A percentile compares a stretch with the other conserved stretches of the same genome.
These are phyloP conservation scores for Penicillium verhagenii DNA, from an alignment of 495 filamentous ascomycete species.

Conservation along the genomic window DNA sequence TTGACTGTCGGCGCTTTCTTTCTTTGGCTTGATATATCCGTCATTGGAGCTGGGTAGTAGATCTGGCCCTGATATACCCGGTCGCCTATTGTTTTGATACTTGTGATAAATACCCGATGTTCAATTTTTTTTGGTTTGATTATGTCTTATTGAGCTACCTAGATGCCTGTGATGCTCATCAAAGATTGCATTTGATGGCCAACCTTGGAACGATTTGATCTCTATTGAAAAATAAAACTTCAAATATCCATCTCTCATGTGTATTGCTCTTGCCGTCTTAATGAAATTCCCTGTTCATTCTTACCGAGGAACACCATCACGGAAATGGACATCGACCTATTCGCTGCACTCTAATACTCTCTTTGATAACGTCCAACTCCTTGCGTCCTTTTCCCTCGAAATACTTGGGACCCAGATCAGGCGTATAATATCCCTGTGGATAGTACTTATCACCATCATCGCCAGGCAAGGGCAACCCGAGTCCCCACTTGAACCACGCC, in stretches of 20 bases:
- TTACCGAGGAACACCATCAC: constrained; percentile 9
- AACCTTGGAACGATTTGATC: neutral
- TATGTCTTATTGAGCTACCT: neutral
- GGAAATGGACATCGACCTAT: constrained; percentile 50
- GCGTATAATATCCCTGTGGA: constrained; percentile 56
- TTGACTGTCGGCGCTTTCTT: constrained; percentile 2
- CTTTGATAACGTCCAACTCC: constrained; percentile 41
- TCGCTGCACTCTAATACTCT: constrained; percentile 28
- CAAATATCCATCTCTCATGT: neutral
- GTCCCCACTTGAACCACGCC: constrained; percentile 48
- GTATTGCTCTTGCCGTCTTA: neutral
- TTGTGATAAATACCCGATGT: constrained; percentile 32
- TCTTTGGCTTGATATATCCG: constrained; percentile 5
- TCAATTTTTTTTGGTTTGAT: constrained; percentile 4
- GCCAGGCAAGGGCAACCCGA: constrained; percentile 58
- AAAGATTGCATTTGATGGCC: neutral
- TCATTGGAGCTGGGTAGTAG: constrained; percentile 4
- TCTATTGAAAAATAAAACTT: neutral
- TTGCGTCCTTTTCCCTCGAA: constrained; percentile 56
- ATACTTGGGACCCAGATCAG: constrained; percentile 57
- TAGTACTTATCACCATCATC: constrained; percentile 55
- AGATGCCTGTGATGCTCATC: neutral
- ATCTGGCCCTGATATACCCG: constrained; percentile 4
- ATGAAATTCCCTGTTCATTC: neutral
- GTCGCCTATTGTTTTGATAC: constrained; percentile 9